Evolutionary conservation across 2,329 filamentous ascomycete species (phyloP).

Genomic region (Zymoseptoria ardabiliae): DNA sequence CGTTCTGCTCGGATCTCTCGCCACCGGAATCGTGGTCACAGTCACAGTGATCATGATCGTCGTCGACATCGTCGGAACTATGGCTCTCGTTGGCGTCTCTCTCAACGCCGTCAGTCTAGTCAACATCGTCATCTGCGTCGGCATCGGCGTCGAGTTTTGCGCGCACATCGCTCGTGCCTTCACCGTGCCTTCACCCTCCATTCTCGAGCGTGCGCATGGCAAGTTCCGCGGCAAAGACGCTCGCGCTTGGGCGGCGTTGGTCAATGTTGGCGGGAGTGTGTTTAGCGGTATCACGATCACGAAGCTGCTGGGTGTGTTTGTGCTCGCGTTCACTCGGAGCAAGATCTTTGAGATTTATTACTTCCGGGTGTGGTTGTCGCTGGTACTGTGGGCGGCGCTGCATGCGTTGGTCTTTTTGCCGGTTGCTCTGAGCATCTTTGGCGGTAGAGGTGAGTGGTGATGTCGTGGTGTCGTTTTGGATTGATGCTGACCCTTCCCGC

Average conservation of each 20-base stretch:
- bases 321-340: slow-evolving; percentile 87
- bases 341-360: slow-evolving; percentile 99
- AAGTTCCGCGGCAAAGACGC: slow-evolving; percentile 76
- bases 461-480: not conserved
- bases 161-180: slow-evolving; percentile 94
- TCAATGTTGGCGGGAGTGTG: slow-evolving; percentile 89
- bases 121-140: slow-evolving; percentile 93
- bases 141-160: slow-evolving; percentile 95
- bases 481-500: slow-evolving; percentile 14
- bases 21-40: slow-evolving; percentile 75
- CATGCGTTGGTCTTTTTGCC: slow-evolving; percentile 90
- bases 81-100: slow-evolving; percentile 81
- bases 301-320: slow-evolving; percentile 84
- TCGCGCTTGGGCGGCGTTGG: slow-evolving; percentile 83
- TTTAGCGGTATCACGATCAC: slow-evolving; percentile 96
- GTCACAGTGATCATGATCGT: slow-evolving; percentile 88
- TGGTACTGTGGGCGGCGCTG: slow-evolving; percentile 80
- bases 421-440: slow-evolving; percentile 76
- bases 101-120: slow-evolving; percentile 93
- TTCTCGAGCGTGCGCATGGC: slow-evolving; percentile 70
- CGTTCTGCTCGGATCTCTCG: slow-evolving; percentile 72
- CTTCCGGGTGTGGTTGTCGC: slow-evolving; percentile 89
- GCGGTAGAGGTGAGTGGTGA: slow-evolving; percentile 59
- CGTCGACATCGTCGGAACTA: slow-evolving; percentile 87
- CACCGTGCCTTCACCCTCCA: slow-evolving; percentile 77